Evolutionary conservation across 768 basidiomycete genomes (phyloP).

Genomic region (Zangia roseola): DNA sequence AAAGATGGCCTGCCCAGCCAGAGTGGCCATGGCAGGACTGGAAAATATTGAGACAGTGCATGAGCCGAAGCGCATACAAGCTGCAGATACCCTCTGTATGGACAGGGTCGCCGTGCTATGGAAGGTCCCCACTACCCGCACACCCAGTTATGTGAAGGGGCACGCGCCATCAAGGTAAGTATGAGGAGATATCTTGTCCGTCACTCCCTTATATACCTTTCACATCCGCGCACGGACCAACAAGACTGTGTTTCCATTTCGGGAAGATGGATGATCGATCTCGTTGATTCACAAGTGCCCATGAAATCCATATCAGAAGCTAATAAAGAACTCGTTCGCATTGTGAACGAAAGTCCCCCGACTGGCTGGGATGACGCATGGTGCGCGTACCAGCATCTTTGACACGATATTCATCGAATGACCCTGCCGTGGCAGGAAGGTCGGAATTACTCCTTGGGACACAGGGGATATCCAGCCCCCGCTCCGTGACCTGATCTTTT

Average conservation of each 20-base stretch:
- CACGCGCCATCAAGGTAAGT: conserved; percentile 60
- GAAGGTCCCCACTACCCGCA: conserved; percentile 51
- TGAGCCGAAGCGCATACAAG: conserved; percentile 69
- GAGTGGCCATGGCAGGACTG: conserved; percentile 65
- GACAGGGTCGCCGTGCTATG: conserved; percentile 77
- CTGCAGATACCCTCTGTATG: conserved; percentile 53
- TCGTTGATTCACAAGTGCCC: no score
- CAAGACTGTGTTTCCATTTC: conserved; percentile 21
- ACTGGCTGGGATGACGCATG: conserved; percentile 23
- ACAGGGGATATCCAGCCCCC: conserved; percentile 52
- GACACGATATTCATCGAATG: not conserved
- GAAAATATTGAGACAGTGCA: conserved; percentile 77
- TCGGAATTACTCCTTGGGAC: conserved; percentile 64
- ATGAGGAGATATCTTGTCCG: conserved; percentile 29
- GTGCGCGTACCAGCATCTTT: not conserved
- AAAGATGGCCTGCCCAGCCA: conserved; percentile 53
- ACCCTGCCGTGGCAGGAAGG: conserved; percentile 36
- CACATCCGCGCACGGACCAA: conserved; percentile 29
- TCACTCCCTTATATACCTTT: conserved; percentile 29
- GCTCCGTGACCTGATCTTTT: conserved; percentile 49
- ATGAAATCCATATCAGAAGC: not conserved
- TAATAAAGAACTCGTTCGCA: conserved; percentile 2
- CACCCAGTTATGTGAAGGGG: conserved; percentile 50
- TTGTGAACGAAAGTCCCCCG: conserved; percentile 12
- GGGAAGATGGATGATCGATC: not conserved